phyloP scores from a whole-genome alignment of 768 basidiomycete species.

The Hydnomerulius pinastri region DNA sequence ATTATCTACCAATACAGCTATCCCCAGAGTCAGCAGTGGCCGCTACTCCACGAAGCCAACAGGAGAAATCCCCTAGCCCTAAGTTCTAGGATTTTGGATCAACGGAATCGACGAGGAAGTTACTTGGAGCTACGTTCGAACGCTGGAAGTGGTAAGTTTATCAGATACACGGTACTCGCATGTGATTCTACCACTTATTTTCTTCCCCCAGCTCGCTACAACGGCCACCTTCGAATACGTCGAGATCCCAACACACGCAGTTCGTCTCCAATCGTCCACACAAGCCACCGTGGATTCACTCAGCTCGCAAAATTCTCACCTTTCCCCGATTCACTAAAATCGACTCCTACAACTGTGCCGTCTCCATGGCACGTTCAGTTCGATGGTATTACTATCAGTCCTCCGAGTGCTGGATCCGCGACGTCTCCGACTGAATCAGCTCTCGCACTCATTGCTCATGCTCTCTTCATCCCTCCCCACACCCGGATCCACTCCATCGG shows the following conservation, averaged over 20 bases:
- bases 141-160: background rate
- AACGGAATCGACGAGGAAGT: too few relatives aligned
- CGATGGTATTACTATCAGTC: background rate
- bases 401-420: constrained; percentile 25
- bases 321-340: constrained; percentile 33
- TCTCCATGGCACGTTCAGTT: background rate
- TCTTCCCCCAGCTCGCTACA: background rate
- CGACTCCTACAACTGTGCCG: constrained; percentile 19
- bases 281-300: constrained; percentile 19
- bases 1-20: too few relatives aligned
- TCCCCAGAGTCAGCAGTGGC: too few relatives aligned
- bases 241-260: constrained; percentile 42
- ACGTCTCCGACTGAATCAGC: constrained; percentile 25
- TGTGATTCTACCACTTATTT: background rate
- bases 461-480: constrained; percentile 18
- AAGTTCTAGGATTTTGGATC: too few relatives aligned
- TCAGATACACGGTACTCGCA: background rate
- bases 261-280: constrained; percentile 31
- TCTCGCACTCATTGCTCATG: constrained; percentile 37
- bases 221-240: constrained; percentile 42
- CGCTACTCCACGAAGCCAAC: too few relatives aligned
- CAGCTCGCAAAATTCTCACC: constrained; percentile 45
- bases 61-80: too few relatives aligned
- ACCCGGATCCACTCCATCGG: constrained; percentile 13
- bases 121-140: too few relatives aligned